phyloP scores from a whole-genome alignment of 495 filamentous ascomycete genomes.

The Penicillium canariense region DNA sequence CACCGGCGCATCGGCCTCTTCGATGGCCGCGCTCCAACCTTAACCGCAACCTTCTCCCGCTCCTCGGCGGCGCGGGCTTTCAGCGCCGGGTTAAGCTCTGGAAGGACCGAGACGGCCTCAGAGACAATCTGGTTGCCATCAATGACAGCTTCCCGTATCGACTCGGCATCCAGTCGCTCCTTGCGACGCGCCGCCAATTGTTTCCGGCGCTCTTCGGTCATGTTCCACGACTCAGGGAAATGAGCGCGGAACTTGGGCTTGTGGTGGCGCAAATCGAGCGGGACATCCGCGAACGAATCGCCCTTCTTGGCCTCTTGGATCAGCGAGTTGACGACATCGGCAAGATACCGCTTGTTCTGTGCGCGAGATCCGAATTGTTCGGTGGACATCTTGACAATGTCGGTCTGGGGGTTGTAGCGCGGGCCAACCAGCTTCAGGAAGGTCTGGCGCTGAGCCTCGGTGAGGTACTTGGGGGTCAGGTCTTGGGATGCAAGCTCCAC shows the following conservation, averaged over 20 bases:
- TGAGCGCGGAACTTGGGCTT: constrained; percentile 60
- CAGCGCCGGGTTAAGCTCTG: constrained; percentile 36
- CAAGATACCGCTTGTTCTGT: constrained; percentile 94
- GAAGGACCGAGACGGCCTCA: constrained; percentile 31
- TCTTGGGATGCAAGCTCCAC: constrained; percentile 79
- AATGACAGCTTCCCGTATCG: constrained; percentile 28
- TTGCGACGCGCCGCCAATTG: constrained; percentile 60
- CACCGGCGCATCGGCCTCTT: constrained; percentile 30
- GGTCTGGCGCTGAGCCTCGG: constrained; percentile 66
- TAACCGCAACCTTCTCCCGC: constrained; percentile 41
- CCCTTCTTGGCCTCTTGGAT: constrained; percentile 75
- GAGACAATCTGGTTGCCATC: constrained; percentile 42
- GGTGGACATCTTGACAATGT: constrained; percentile 84
- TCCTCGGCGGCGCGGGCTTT: constrained; percentile 33
- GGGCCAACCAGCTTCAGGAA: constrained; percentile 81
- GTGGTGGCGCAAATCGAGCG: constrained; percentile 87
- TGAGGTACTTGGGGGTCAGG: constrained; percentile 57
- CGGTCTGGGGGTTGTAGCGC: constrained; percentile 87
- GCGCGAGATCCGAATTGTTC: constrained; percentile 83
- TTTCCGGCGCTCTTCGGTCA: constrained; percentile 66
- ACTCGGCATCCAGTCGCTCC: constrained; percentile 32
- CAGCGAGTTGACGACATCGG: constrained; percentile 70
- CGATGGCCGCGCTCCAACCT: constrained; percentile 23
- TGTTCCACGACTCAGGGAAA: constrained; percentile 79
- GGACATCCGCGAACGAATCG: constrained; percentile 85